Evolutionary conservation across 2,329 filamentous ascomycete genomes (phyloP), one percentile per base, ranked within the genome.

Genomic region (Metarhizium brunneum): DNA sequence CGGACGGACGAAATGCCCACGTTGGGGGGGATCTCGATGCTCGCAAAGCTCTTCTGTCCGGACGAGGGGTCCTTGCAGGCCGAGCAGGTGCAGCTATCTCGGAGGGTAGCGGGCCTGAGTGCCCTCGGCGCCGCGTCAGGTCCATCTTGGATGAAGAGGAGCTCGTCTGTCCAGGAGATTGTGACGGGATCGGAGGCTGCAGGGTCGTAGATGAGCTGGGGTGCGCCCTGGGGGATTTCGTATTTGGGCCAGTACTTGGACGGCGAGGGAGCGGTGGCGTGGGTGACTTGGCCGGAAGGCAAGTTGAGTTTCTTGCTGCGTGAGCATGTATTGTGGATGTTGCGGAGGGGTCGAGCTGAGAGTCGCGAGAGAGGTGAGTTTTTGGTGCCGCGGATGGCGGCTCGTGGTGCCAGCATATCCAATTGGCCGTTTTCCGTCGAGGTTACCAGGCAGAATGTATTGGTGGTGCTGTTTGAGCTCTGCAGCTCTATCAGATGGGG

Each of bases 21-120:
- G 11, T 63, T 50, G 2, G 59, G 29, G 6, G 70, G 69, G 5
- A 80, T 68, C 36, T 76, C 71, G 32, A 68, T 67, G 4, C 73
- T 75, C 1, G 71, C 69, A 61, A 76, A 79, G 57, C 70, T 79
- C 65, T 83, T 82, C 59, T 85, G 82, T 48, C 81, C 81, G 1
- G 83, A 84, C n/a, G 79, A 73, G 1, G 72, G 70, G 58, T 84
- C 79, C 53, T 80, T 73, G 65, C 83, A 86, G 11, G 62, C 62
- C 0, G 66, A 56, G 61, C 83, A 86, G 40, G 69, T 65, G 62
- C 83, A 85, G 20, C 71, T 69, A 61, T 85, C 82, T 30, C 83
- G 80, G 16, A 84, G 68, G 56, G 66, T 57, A 6, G 62, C 55
- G 0, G 66, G 60, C 36, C 65, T 62, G 7, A 71, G 60, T 7